phyloP scores from a whole-genome alignment of 495 filamentous ascomycete genomes.

The Platismatia glauca region DNA sequence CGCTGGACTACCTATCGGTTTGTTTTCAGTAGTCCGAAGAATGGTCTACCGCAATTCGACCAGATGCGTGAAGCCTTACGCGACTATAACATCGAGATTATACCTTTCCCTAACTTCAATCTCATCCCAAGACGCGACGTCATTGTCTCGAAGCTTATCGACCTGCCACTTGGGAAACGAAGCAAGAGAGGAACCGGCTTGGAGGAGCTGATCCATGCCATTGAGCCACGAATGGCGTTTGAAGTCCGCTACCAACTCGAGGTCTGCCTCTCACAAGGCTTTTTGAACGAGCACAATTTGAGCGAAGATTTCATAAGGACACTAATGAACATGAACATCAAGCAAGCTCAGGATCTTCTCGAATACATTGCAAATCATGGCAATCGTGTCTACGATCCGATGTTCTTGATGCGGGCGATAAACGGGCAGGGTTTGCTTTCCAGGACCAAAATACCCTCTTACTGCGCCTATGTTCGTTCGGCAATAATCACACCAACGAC shows the following conservation, averaged over 20 bases:
- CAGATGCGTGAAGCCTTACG: constrained; percentile 45
- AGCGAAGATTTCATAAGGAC: constrained; percentile 52
- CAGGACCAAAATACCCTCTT: constrained; percentile 49
- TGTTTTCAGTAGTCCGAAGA: constrained; percentile 33
- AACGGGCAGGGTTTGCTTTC: constrained; percentile 38
- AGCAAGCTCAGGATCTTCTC: constrained; percentile 45
- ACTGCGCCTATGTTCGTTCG: constrained; percentile 67
- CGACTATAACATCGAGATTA: constrained; percentile 64
- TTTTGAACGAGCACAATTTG: constrained; percentile 73
- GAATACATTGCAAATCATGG: constrained; percentile 55
- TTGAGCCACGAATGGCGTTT: constrained; percentile 48
- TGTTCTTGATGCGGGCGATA: constrained; percentile 57
- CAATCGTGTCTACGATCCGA: constrained; percentile 56
- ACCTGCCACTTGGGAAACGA: constrained; percentile 24
- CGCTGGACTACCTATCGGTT: constrained; percentile 64
- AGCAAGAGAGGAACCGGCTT: constrained; percentile 6
- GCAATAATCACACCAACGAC: constrained; percentile 76
- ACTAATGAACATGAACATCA: constrained; percentile 43
- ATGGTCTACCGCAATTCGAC: constrained; percentile 28
- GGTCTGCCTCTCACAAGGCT: constrained; percentile 72
- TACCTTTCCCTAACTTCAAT: constrained; percentile 27
- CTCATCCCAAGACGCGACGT: constrained; percentile 24
- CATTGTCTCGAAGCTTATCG: constrained; percentile 52
- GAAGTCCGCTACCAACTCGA: constrained; percentile 82
- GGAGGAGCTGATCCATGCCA: constrained; percentile 31